Evolutionary conservation across 176 grass and related monocot species (phyloP).

Genomic region (Eleusine indica): DNA sequence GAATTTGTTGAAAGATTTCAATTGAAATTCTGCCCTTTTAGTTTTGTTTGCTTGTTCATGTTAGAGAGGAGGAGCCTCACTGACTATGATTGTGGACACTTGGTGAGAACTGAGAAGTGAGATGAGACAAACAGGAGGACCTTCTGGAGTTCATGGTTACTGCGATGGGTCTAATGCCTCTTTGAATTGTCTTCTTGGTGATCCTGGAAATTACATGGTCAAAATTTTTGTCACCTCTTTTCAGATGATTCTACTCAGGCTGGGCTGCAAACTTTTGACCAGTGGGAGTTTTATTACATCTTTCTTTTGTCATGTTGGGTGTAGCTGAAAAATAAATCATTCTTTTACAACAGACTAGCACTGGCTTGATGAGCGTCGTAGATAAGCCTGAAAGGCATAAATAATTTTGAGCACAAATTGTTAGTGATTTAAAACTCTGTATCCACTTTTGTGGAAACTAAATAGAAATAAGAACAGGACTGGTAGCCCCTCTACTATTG

Average conservation of each 20-base stretch:
- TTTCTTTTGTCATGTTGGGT: background rate
- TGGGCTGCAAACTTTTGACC: background rate
- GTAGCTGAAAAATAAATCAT: background rate
- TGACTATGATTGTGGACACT: background rate
- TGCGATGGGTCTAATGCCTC: background rate
- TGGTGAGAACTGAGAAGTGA: background rate
- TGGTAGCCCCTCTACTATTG: background rate
- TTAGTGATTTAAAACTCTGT: background rate
- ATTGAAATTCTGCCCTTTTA: background rate
- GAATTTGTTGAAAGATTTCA: background rate
- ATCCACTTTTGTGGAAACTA: background rate
- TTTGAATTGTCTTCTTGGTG: background rate
- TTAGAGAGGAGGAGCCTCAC: background rate
- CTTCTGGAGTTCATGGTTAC: background rate
- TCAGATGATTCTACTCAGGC: background rate
- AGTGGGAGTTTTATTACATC: background rate
- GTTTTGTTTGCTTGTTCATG: slow-evolving; percentile 9
- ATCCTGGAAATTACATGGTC: background rate
- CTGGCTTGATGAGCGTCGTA: background rate
- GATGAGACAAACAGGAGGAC: background rate
- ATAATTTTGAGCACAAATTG: background rate
- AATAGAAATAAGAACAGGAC: background rate
- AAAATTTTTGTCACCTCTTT: background rate
- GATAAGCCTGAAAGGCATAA: background rate
- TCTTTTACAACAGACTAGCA: background rate